phyloP scores from a whole-genome alignment of 2,329 filamentous ascomycete species.

The Cercospora zeina region DNA sequence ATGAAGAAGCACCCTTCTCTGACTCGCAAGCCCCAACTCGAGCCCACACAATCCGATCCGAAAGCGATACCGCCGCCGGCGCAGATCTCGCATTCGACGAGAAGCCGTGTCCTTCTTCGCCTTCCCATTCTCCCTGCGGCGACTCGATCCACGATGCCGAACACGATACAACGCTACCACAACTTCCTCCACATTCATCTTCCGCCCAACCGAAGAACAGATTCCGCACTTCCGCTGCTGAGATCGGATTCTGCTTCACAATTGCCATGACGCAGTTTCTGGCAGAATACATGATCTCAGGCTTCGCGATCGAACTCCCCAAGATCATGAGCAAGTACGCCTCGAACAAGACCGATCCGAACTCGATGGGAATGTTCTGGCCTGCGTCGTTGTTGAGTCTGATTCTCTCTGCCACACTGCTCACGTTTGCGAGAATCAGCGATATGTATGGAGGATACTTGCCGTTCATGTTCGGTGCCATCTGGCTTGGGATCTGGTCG shows the following conservation, averaged over 20 bases:
- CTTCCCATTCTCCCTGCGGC: conserved; percentile 7
- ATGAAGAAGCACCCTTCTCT: neutral
- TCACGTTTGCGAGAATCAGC: conserved; percentile 40
- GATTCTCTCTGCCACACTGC: conserved; percentile 39
- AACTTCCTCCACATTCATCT: neutral
- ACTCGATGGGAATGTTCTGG: conserved; percentile 39
- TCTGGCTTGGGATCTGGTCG: conserved; percentile 42
- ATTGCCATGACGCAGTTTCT: conserved; percentile 43
- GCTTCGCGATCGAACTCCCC: conserved; percentile 42
- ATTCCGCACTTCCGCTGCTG: conserved; percentile 37
- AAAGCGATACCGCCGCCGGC: conserved; percentile 18
- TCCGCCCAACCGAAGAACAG: conserved; percentile 22
- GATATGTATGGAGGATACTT: conserved; percentile 43
- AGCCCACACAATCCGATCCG: conserved; percentile 22
- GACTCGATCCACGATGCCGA: conserved; percentile 3
- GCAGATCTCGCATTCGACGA: conserved; percentile 13
- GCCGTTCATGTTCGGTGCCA: conserved; percentile 40
- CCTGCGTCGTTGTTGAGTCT: conserved; percentile 41
- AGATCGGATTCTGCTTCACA: conserved; percentile 41
- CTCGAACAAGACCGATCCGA: conserved; percentile 4
- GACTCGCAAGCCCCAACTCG: conserved; percentile 13
- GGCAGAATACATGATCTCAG: conserved; percentile 43
- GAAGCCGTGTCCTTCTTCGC: conserved; percentile 5
- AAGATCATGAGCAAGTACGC: conserved; percentile 30
- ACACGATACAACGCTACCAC: neutral